A percentile compares a stretch with the other conserved stretches of the same genome.
Conservation (phyloP, 2,329 filamentous ascomycete species). For the Madurella fahalii region DNA sequence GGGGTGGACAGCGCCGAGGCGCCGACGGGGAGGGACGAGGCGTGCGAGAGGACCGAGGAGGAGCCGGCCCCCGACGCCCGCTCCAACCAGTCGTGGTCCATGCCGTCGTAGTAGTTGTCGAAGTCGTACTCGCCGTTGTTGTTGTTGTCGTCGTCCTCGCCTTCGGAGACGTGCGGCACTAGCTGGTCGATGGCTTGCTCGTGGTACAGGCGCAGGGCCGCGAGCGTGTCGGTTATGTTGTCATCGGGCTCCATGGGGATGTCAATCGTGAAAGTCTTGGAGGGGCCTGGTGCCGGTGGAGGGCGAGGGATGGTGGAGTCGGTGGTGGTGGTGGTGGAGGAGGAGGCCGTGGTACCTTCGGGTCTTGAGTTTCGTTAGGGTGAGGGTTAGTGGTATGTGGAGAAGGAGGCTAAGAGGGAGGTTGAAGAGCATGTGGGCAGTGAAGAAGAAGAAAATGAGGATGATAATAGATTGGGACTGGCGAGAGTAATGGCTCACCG, state of each 20-base stretch:
- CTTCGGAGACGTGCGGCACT: constrained; percentile 12
- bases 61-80: constrained; percentile 6
- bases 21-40: constrained; percentile 24
- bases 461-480: no score
- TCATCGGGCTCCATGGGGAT: constrained; percentile 44
- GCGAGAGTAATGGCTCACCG: constrained; percentile 33
- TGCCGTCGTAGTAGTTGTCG: background rate
- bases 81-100: constrained; percentile 15
- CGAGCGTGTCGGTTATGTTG: constrained; percentile 38
- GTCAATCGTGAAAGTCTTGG: constrained; percentile 52
- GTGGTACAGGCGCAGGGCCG: constrained; percentile 42
- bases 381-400: constrained; percentile 12
- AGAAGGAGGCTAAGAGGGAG: constrained; percentile 11
- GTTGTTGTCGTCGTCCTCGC: constrained; percentile 15
- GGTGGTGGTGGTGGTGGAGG: background rate
- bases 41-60: constrained; percentile 21
- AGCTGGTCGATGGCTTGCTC: constrained; percentile 38
- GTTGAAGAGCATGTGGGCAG: background rate
- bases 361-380: background rate
- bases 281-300: constrained; percentile 37
- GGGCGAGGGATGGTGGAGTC: background rate
- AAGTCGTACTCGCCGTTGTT: constrained; percentile 7
- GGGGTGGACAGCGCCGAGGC: constrained; percentile 27
- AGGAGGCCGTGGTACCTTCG: constrained; percentile 1
- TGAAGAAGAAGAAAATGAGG: background rate